Percentiles rank a stretch among this genome's conserved stretches.
phyloP scores from a whole-genome alignment of 768 basidiomycete species.

The Goffeauzyma gilvescens region DNA sequence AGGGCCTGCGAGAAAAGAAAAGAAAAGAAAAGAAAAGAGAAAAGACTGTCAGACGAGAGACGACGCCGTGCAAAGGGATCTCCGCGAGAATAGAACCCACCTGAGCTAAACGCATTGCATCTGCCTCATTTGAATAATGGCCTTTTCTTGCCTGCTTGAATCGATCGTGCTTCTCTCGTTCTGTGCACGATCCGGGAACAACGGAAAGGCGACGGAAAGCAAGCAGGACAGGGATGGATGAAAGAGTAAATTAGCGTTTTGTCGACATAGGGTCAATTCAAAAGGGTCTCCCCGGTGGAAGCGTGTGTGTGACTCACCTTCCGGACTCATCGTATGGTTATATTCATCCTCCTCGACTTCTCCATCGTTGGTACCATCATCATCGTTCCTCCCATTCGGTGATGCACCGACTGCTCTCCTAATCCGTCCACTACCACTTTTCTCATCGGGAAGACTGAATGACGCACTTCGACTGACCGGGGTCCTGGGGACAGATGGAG shows the following conservation, averaged over 20 bases:
- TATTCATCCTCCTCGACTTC: conserved; percentile 41
- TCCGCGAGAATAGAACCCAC: conserved; percentile 10
- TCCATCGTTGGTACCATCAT: conserved; percentile 34
- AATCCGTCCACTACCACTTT: conserved; percentile 34
- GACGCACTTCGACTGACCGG: conserved; percentile 53
- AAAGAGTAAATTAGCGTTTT: too few species aligned
- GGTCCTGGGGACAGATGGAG: too few species aligned
- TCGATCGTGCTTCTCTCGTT: conserved; percentile 17
- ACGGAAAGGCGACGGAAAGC: not conserved
- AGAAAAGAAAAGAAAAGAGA: not conserved
- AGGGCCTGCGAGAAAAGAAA: too few species aligned
- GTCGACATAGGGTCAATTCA: too few species aligned
- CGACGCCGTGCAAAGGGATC: not conserved
- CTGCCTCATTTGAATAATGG: conserved; percentile 32
- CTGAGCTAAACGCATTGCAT: conserved; percentile 24
- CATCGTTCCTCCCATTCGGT: conserved; percentile 1
- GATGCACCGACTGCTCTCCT: too few species aligned
- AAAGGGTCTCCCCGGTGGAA: too few species aligned
- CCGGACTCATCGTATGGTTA: conserved; percentile 66
- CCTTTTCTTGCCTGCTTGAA: conserved; percentile 25
- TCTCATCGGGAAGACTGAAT: conserved; percentile 56
- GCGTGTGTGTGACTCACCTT: conserved; percentile 44
- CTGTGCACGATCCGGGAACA: not conserved
- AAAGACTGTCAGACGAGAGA: not conserved
- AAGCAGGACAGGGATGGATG: too few species aligned